Base-by-base conservation (phyloP, 495 filamentous ascomycete species). In the Penicillium coprophilum region DNA sequence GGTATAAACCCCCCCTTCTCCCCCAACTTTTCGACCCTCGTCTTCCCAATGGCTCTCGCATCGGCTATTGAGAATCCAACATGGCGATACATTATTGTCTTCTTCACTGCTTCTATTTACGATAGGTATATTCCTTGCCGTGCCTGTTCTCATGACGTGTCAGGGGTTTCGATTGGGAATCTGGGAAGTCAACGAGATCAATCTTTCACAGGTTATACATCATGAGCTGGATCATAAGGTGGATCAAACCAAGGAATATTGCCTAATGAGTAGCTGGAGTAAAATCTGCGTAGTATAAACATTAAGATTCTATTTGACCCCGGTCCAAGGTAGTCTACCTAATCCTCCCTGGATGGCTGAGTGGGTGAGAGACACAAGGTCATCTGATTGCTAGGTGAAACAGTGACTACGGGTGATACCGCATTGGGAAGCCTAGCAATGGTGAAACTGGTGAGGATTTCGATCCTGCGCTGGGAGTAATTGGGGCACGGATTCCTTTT, bases 321-420 rank as follows among this genome's bases (percentile, higher is more conserved):
- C 13, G 23, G 19, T 20, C 3, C 9, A 23, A 23, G 9, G 19
- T 13, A 23, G 12, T 20, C 19, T 10, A 10, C 6, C 40, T 21
- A 47, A 47, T 47, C 46, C 46, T 32, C 46, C 46, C 43, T 27
- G n/a, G 28, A 10, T 47, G n/a, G 46, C 46, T n/a, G 28, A 31
- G 46, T 47, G 46, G 46, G 46, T 47, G 46, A 47, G 27, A 31
- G 46, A 47, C 45, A 47, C 46, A 8, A 32, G 23, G 46, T 4
- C 24, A 17, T 27, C 46, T 31, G 28, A 20, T 47, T 47, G 17
- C 23, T 47, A n/a, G 13, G 28, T 31, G 6, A 10, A 30, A 11
- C 7, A 17, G 19, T 30, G 44, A 46, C 0, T 24, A 30, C 24
- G 27, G 44, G 15, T 46, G 44, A 46, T 31, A 47, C 27, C 28